Evolutionary conservation across 2,329 filamentous ascomycete species (phyloP), one percentile per base, ranked within the genome.

Genomic region (Plectosphaerella plurivora): DNA sequence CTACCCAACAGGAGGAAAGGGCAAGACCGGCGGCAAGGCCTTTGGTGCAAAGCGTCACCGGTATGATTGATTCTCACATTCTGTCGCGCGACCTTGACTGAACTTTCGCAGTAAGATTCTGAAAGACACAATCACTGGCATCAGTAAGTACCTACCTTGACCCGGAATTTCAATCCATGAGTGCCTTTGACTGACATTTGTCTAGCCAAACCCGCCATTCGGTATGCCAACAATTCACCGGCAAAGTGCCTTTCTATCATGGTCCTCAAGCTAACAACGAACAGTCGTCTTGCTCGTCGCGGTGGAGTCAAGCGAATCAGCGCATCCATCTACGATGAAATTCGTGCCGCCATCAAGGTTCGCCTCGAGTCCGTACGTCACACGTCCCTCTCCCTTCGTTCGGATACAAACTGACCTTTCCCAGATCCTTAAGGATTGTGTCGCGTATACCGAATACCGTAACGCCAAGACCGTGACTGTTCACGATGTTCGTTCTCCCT

Each of bases 261-360:
- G 37, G 37, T 22, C 3, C 49, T 48, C n/a, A 45, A 36, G 3
- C 22, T 49, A 12, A 33, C 25, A n/a, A 5, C 10, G 5, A 8
- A 4, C 53, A 85, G 87, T 58, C 84, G 88, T 41, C 69, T 93
- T 0, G 89, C 89, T 1, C 81, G 89, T 6, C 83, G 89, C 7
- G 89, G 88, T 1, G 89, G 89, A 0, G 85, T 93, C 1, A 91
- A 91, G 64, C 75, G 88, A 0, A 90, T 92, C 9, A 86, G 84
- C 0, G 78, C 64, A 0, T 57, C 45, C 0, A 85, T 91, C 3
- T 92, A 92, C 60, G 74, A 83, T 0, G 84, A 88, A 0, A 66
- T 77, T 0, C 73, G 89, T 0, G 16, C 4, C 0, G 81, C 74
- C 0, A 50, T 92, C 2, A 81, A 75, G 20, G 55, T 60, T 0